phyloP scores from a whole-genome alignment of 164 flowering plant species.

The Aristolochia californica region DNA sequence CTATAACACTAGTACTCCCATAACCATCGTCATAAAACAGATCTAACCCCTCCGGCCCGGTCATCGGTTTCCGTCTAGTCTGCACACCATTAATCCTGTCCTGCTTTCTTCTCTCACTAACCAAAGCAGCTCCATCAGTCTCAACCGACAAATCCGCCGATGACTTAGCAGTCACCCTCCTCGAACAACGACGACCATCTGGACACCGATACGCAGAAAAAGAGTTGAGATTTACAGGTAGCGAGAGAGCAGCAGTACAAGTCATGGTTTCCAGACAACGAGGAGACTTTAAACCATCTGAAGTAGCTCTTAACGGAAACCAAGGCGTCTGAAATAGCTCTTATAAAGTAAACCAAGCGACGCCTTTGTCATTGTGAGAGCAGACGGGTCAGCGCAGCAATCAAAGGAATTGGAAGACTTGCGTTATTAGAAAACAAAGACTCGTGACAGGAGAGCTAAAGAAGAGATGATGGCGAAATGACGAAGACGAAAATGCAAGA shows the following conservation, averaged over 20 bases:
- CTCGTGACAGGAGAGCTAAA: too few species aligned
- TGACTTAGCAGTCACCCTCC: not conserved
- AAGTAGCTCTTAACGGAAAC: too few species aligned
- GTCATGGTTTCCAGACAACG: not conserved
- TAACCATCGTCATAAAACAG: conserved; percentile 69
- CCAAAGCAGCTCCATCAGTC: not conserved
- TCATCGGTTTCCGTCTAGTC: not conserved
- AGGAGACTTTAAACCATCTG: too few species aligned
- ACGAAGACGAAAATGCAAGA: too few species aligned
- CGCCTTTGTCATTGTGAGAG: too few species aligned
- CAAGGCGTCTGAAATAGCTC: too few species aligned
- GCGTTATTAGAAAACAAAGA: too few species aligned
- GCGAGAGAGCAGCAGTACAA: not conserved
- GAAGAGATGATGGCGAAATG: not conserved
- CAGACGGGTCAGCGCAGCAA: too few species aligned
- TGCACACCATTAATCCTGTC: not conserved
- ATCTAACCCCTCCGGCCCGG: conserved; percentile 14
- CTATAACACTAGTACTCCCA: conserved; percentile 49
- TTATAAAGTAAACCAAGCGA: too few species aligned
- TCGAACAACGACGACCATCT: not conserved
- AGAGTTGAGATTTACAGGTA: not conserved
- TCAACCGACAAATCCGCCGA: conserved; percentile 1
- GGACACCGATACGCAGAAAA: not conserved
- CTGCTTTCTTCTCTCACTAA: not conserved
- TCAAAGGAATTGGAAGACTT: too few species aligned